Evolutionary conservation across 169 alveolate genomes (phyloP), one percentile per base, ranked within the genome.

Genomic region (Cryptosporidium ryanae): DNA sequence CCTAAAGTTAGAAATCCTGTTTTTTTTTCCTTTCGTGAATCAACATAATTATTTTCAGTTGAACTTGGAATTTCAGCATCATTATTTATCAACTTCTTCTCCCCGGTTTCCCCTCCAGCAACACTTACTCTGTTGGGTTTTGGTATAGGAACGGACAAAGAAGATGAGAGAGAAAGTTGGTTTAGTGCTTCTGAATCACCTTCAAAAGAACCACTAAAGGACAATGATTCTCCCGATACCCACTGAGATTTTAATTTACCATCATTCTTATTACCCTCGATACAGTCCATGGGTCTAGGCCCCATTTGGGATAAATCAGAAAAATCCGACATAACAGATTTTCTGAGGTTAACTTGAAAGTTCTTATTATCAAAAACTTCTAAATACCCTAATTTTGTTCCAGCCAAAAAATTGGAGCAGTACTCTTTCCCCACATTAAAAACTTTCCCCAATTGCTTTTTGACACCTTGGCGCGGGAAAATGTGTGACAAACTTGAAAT

Each of bases 91-190:
- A 31, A 13, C 32, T 18, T 8, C 15, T 66, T 54, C 0, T 34
- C 44, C 13, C 27, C 63, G 12, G n/a, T 13, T 54, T 50, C 67
- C 15, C 17, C 64, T 21, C 34, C 52, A 2, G 61, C 46, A 25
- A 27, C 21, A 44, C 29, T 55, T 15, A 59, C 17, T 31, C 48
- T 76, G 44, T 31, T 59, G 17, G 87, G 71, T 32, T 76, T 76
- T 32, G 87, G 87, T 18, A 76, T 55, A 12, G 87, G 87, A 7
- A 76, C 64, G 1, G 87, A 76, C 10, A 76, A 48, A 46, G 87
- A 76, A 25, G 87, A 76, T 57, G 87, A 76, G 17, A 76, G 46
- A 59, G 87, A 76, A 27, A 76, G 61, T 46, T 76, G 87, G 38
- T 76, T 76, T 25, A 44, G 18, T 17, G 34, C 63, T 18, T 76